phyloP scores from a whole-genome alignment of 495 filamentous ascomycete species.

The Penicillium pulvis region DNA sequence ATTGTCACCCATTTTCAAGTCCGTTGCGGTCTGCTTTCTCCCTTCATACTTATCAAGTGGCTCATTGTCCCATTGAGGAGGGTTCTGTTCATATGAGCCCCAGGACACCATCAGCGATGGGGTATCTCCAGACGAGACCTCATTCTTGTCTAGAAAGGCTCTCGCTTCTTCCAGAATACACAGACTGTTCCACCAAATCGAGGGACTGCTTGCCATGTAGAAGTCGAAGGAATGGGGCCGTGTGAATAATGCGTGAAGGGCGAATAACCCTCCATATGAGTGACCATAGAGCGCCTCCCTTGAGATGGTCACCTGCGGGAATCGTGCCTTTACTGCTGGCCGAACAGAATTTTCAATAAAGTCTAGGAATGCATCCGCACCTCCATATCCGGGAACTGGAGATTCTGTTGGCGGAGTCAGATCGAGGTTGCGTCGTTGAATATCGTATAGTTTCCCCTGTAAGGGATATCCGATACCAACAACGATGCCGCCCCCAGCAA shows the following conservation, averaged over 20 bases:
- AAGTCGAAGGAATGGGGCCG: constrained; percentile 25
- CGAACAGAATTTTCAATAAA: constrained; percentile 26
- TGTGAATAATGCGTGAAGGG: constrained; percentile 30
- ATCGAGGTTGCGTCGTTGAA: constrained; percentile 21
- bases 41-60: constrained; percentile 36
- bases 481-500: constrained; percentile 22
- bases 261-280: constrained; percentile 29
- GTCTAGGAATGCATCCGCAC: constrained; percentile 27
- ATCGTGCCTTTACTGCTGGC: constrained; percentile 18
- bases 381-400: constrained; percentile 17
- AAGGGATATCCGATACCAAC: constrained; percentile 33
- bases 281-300: constrained; percentile 30
- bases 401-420: constrained; percentile 23
- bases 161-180: constrained; percentile 22
- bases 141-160: constrained; percentile 15
- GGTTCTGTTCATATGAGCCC: constrained; percentile 40
- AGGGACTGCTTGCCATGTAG: constrained; percentile 30
- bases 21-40: constrained; percentile 47
- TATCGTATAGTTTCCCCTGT: constrained; percentile 22
- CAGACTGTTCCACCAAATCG: constrained; percentile 28
- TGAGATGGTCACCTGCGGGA: constrained; percentile 14
- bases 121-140: not conserved
- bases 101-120: constrained; percentile 23
- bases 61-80: constrained; percentile 35
- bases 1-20: constrained; percentile 43